A percentile compares a stretch with the other conserved stretches of the same genome.
These are phyloP conservation scores for Eucalyptus erythrocorys DNA, from an alignment of 345 rosid species.

Conservation along the genomic window DNA sequence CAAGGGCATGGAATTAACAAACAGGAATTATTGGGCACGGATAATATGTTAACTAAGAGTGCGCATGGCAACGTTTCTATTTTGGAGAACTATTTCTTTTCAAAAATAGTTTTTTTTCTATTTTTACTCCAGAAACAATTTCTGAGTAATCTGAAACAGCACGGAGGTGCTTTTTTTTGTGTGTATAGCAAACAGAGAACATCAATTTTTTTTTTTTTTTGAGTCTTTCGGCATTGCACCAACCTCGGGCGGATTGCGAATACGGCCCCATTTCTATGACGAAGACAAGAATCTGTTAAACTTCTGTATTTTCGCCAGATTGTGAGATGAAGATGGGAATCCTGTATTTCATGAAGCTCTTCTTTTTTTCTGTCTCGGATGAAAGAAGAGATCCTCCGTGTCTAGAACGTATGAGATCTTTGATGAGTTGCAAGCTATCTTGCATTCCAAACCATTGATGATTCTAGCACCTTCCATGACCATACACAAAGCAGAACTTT, in stretches of 20 bases:
- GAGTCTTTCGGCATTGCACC: neutral
- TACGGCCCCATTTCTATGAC: neutral
- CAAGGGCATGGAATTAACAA: neutral
- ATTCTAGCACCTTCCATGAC: slow-evolving; percentile 75
- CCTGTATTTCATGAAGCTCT: neutral
- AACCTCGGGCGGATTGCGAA: neutral
- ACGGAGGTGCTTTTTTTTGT: neutral
- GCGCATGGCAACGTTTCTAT: no score
- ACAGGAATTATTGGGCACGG: neutral
- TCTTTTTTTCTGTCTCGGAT: slow-evolving; percentile 16
- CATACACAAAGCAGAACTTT: slow-evolving; percentile 41
- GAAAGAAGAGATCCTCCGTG: slow-evolving; percentile 49
- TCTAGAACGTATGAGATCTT: slow-evolving; percentile 51
- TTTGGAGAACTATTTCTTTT: no score
- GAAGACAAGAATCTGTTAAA: slow-evolving; percentile 17
- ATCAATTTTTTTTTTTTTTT: neutral
- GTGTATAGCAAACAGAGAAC: neutral
- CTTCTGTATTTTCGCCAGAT: slow-evolving; percentile 13
- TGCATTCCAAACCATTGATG: slow-evolving; percentile 90
- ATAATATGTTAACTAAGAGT: neutral
- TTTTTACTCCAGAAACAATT: no score
- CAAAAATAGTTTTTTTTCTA: no score
- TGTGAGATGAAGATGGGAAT: neutral
- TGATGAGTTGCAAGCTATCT: slow-evolving; percentile 74
- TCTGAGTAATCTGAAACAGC: neutral